Evolutionary conservation across 2,329 filamentous ascomycete genomes (phyloP).

Genomic region (Trichoderma sp.): DNA sequence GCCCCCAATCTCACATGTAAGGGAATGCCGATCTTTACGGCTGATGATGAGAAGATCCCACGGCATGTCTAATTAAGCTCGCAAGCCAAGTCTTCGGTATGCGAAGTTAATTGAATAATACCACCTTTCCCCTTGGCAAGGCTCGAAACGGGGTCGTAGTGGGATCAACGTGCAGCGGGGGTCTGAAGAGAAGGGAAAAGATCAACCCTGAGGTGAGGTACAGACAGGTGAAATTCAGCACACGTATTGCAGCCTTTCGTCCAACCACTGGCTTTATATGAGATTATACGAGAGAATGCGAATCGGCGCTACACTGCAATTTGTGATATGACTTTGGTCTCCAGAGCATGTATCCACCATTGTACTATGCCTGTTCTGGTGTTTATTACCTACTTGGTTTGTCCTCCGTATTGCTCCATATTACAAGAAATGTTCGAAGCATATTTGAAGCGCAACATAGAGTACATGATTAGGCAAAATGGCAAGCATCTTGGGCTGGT

Average conservation of each 20-base stretch:
- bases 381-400: not conserved
- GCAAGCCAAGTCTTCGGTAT: not conserved
- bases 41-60: not conserved
- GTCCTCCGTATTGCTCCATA: not conserved
- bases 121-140: not conserved
- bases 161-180: not conserved
- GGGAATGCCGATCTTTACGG: not conserved
- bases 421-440: not conserved
- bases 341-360: not conserved
- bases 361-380: not conserved
- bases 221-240: not conserved
- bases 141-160: not conserved
- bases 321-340: not conserved
- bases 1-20: not conserved
- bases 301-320: not conserved
- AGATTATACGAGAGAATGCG: not conserved
- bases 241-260: not conserved
- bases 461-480: not conserved
- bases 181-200: slow-evolving; percentile 2
- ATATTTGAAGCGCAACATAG: not conserved
- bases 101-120: not conserved
- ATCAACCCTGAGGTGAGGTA: not conserved
- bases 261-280: not conserved
- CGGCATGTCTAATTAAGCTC: not conserved
- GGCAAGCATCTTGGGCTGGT: not conserved